phyloP scores from a whole-genome alignment of 768 basidiomycete species.

The Lactarius deliciosus region DNA sequence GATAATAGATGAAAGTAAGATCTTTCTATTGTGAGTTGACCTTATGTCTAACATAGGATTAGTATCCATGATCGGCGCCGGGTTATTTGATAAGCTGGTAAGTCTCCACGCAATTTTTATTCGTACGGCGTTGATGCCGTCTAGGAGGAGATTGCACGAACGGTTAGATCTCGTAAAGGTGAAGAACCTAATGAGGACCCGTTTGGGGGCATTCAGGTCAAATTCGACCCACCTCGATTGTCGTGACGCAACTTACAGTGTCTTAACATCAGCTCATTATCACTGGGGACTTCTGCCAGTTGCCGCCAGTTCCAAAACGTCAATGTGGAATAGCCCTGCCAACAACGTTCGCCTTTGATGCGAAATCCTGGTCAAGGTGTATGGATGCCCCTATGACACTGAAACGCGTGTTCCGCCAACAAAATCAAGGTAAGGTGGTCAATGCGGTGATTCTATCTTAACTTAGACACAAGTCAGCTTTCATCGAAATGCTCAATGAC shows the following conservation, averaged over 20 bases:
- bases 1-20: slow-evolving; percentile 83
- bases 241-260: slow-evolving; percentile 16
- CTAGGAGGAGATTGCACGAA: slow-evolving; percentile 63
- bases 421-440: slow-evolving; percentile 60
- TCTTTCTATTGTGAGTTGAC: not conserved
- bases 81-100: slow-evolving; percentile 79
- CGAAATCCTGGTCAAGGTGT: slow-evolving; percentile 66
- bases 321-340: slow-evolving; percentile 47
- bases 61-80: slow-evolving; percentile 91
- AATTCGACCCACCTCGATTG: not conserved
- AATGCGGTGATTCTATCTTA: not conserved
- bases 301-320: slow-evolving; percentile 72
- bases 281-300: slow-evolving; percentile 89
- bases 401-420: slow-evolving; percentile 83
- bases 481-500: slow-evolving; percentile 84
- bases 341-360: slow-evolving; percentile 78
- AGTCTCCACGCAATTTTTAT: slow-evolving; percentile 17
- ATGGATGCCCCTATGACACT: slow-evolving; percentile 57
- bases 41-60: slow-evolving; percentile 6
- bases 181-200: slow-evolving; percentile 42
- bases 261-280: slow-evolving; percentile 58
- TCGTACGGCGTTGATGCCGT: slow-evolving; percentile 26
- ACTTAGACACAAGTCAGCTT: slow-evolving; percentile 35
- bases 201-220: slow-evolving; percentile 86
- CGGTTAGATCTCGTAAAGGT: slow-evolving; percentile 41